A percentile compares a stretch with the other conserved stretches of the same genome.
These are phyloP conservation scores for Acacia crassicarpa DNA, from an alignment of 306 rosid genomes.

Conservation along the genomic window DNA sequence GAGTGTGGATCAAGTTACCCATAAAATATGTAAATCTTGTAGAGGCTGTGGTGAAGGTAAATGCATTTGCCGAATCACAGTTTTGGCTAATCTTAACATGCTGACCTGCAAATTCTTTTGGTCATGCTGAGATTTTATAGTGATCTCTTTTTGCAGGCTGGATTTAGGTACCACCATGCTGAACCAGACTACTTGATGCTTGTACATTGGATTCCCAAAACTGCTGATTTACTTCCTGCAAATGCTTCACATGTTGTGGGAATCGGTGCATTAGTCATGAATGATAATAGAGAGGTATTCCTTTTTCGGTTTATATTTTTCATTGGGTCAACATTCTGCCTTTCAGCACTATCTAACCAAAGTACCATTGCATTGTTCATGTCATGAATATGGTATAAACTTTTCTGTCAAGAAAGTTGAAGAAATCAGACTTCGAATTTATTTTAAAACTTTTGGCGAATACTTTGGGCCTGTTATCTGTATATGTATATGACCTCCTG, in stretches of 20 bases:
- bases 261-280: slow-evolving; percentile 79
- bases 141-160: slow-evolving; percentile 51
- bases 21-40: slow-evolving; percentile 61
- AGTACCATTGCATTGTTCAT: neutral
- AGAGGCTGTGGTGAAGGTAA: slow-evolving; percentile 64
- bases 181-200: slow-evolving; percentile 85
- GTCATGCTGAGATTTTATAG: neutral
- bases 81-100: slow-evolving; percentile 1
- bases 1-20: slow-evolving; percentile 77
- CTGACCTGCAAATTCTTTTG: neutral
- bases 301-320: neutral
- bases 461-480: neutral
- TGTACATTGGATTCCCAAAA: slow-evolving; percentile 64
- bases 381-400: neutral
- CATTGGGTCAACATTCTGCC: neutral
- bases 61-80: neutral
- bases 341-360: neutral
- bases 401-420: neutral
- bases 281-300: slow-evolving; percentile 56
- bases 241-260: slow-evolving; percentile 88
- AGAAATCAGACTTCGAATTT: neutral
- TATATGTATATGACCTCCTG: neutral
- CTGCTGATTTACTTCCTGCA: slow-evolving; percentile 54
- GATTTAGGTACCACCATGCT: slow-evolving; percentile 84
- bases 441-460: neutral